A percentile compares a stretch with the other conserved stretches of the same genome.
phyloP scores from a whole-genome alignment of 2,329 filamentous ascomycete genomes.

The Aspergillus sp. region DNA sequence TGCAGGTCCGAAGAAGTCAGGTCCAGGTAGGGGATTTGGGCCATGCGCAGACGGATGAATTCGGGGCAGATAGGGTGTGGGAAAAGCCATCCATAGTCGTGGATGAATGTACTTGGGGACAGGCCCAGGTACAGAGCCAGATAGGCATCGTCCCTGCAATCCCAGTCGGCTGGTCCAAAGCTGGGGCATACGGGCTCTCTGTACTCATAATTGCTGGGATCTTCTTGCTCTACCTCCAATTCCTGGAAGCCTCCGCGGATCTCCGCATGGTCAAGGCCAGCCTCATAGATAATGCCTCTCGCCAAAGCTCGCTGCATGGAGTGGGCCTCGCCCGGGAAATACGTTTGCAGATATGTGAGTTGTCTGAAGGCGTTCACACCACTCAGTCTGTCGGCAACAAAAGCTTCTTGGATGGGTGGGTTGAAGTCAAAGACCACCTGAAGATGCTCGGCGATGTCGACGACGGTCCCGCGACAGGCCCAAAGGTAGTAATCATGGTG shows the following conservation, averaged over 20 bases:
- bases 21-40: slow-evolving; percentile 13
- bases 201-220: slow-evolving; percentile 6
- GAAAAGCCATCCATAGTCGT: slow-evolving; percentile 9
- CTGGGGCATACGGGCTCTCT: slow-evolving; percentile 5
- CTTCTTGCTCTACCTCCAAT: slow-evolving; percentile 6
- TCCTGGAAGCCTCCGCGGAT: slow-evolving; percentile 8
- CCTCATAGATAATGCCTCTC: slow-evolving; percentile 12
- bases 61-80: slow-evolving; percentile 3
- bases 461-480: slow-evolving; percentile 15
- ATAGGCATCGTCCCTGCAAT: slow-evolving; percentile 11
- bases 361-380: slow-evolving; percentile 12
- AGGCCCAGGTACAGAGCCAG: slow-evolving; percentile 13
- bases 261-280: slow-evolving; percentile 10
- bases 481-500: slow-evolving; percentile 17
- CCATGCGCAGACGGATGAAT: slow-evolving; percentile 17
- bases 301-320: slow-evolving; percentile 16
- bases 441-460: slow-evolving; percentile 12
- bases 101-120: slow-evolving; percentile 7
- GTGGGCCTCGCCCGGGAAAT: slow-evolving; percentile 16
- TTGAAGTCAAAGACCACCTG: slow-evolving; percentile 14
- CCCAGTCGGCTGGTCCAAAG: slow-evolving; percentile 8
- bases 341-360: slow-evolving; percentile 11
- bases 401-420: slow-evolving; percentile 9
- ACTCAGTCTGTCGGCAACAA: slow-evolving; percentile 12
- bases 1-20: slow-evolving; percentile 7